phyloP scores from a whole-genome alignment of 2,329 filamentous ascomycete genomes.

The Pseudogymnoascus sp. region DNA sequence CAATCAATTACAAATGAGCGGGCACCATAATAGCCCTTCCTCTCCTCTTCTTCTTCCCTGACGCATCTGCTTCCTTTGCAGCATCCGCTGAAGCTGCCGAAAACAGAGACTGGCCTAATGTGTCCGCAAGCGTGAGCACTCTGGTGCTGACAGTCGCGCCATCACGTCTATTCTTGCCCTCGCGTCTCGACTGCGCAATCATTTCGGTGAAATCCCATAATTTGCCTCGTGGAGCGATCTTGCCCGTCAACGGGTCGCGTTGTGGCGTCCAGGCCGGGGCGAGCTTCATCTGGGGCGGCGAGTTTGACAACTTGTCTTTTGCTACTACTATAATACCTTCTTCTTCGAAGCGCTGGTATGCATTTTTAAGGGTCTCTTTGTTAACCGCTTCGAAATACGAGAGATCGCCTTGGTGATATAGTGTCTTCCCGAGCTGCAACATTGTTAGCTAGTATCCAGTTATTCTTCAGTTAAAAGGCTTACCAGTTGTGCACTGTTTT shows the following conservation, averaged over 20 bases:
- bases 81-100: constrained; percentile 38
- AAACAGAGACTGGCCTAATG: constrained; percentile 65
- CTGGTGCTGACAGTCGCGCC: constrained; percentile 80
- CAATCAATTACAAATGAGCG: constrained; percentile 40
- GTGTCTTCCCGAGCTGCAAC: constrained; percentile 76
- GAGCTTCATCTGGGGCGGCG: constrained; percentile 58
- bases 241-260: constrained; percentile 55
- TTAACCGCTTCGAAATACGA: constrained; percentile 98
- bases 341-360: constrained; percentile 80
- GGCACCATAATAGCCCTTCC: constrained; percentile 41
- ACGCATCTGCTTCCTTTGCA: constrained; percentile 45
- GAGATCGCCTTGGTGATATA: constrained; percentile 95
- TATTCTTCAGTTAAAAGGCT: constrained; percentile 27
- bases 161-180: constrained; percentile 95
- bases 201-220: constrained; percentile 90
- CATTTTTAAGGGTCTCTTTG: constrained; percentile 94
- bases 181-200: constrained; percentile 74
- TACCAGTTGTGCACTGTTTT: constrained; percentile 75
- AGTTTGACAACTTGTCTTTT: constrained; percentile 59
- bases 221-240: constrained; percentile 62
- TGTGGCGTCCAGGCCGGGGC: constrained; percentile 68
- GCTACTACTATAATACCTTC: constrained; percentile 79
- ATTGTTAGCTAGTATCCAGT: constrained; percentile 20
- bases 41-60: constrained; percentile 42
- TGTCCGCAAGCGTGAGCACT: constrained; percentile 71